Evolutionary conservation across 1,284 basidiomycete genomes (phyloP), one percentile per base, ranked within the genome.

Genomic region (Apiotrichum brassicae): DNA sequence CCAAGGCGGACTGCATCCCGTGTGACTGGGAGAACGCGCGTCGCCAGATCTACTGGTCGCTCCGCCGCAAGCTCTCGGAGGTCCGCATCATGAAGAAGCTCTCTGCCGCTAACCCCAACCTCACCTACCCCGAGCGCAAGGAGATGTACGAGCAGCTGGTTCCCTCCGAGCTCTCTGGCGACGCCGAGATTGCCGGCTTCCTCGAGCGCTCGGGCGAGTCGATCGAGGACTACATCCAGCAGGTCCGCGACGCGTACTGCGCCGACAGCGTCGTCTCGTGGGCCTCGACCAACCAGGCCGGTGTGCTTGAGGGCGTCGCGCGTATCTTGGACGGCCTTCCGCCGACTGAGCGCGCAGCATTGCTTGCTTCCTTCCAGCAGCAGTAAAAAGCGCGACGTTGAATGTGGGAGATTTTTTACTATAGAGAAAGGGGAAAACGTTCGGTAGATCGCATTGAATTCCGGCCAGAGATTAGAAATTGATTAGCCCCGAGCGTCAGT

Each of bases 21-120:
- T 82, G 81, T 51, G 81, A 84, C 51, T 95, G 93, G 92, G 85
- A 86, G 70, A 81, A 90, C 56, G 84, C 92, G 41, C 85, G 94
- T 56, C 81, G 89, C 57, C 82, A 86, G 72, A 97, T 99, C 81
- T 98, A 97, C 79, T 94, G 90, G 91, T 84, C 89, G 48, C 79
- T 93, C 42, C 85, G 92, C 51, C 68, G 78, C 43, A 74, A 79
- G 57, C 62, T 80, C 44, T 71, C 68, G 55, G 76, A 77, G 61
- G 71, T 75, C 56, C 68, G 72, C 52, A 64, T 75, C 57, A 63
- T 74, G 61, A 64, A 65, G 54, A 72, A 71, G 60, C 63, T 74
- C 43, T 53, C 66, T 5, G 56, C 59, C 8, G 72, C 72, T 59
- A 70, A 75, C 61, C 72, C 73, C 13, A 49, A 61, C 43, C 62